Evolutionary conservation across 306 rosid genomes (phyloP), one percentile per base, ranked within the genome.

Genomic region (Rosa persica): DNA sequence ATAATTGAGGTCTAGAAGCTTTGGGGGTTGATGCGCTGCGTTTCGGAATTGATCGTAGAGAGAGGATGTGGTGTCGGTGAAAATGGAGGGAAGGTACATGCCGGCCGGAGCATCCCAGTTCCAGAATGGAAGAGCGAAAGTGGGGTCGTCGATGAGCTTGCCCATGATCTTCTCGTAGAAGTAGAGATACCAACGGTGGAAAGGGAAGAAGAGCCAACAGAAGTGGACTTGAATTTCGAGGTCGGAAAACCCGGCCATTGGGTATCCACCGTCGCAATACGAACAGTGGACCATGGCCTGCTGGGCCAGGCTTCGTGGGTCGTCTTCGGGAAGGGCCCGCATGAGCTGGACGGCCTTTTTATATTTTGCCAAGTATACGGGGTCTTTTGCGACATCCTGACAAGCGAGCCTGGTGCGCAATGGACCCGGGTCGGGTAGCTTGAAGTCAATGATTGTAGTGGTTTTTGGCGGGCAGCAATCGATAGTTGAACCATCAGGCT

Each of bases 271-370:
- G 7, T 93, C 87, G 75, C 98, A 93, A 30, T 93, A 93, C 55
- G 98, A 90, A 49, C 98, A 93, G 17, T 93, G 98, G 8, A 89
- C 46, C 0, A 81, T 80, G 13, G 98, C 98, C 79, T 91, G 97
- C 46, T 88, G 93, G 0, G 15, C 75, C 60, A 88, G 81, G 54
- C 16, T 93, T 2, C 97, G 89, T 0, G 98, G 98, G 34, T 93
- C 98, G 12, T 84, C 78, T 0, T 79, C 69, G 0, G 94, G 94
- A 1, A 93, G 85, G 0, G 83, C 78, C 42, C 80, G 85, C 98
- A 91, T 89, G 43, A 89, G 82, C 42, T 81, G 77, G 6, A 86
- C 0, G 61, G 93, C 98, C 55, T 83, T 82, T 4, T 85, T 76
- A 27, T 87, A 93, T 55, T 93, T 93, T 5, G 76, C 76, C 5